A percentile compares a stretch with the other conserved stretches of the same genome.
Conservation (phyloP, 2,329 filamentous ascomycete genomes). For the Ploettnerulaceae sp. region DNA sequence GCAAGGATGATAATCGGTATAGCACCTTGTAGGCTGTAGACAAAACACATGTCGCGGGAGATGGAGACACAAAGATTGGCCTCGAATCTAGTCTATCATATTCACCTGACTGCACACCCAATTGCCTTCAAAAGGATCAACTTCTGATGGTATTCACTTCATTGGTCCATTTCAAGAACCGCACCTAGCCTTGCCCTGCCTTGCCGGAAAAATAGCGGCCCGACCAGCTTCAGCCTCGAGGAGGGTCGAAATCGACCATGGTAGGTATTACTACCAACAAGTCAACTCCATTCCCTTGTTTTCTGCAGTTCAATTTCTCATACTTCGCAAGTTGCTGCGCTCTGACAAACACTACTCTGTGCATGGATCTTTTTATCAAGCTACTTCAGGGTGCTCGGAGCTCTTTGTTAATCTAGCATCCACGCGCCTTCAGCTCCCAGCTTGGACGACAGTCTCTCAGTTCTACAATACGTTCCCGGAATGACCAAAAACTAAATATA, state of each 20-base stretch:
- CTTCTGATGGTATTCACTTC: neutral
- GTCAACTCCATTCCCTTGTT: neutral
- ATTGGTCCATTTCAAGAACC: neutral
- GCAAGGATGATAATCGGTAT: too few relatives aligned
- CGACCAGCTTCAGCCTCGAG: constrained; percentile 5
- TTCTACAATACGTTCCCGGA: too few relatives aligned
- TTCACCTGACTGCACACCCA: too few relatives aligned
- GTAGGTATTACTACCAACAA: neutral
- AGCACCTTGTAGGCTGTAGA: too few relatives aligned
- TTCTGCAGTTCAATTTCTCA: neutral
- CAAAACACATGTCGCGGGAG: too few relatives aligned
- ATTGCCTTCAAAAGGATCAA: too few relatives aligned
- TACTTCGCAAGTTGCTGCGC: neutral
- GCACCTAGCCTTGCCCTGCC: constrained; percentile 2
- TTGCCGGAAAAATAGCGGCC: neutral
- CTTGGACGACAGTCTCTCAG: constrained; percentile 18
- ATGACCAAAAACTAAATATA: too few relatives aligned
- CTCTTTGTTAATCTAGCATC: constrained; percentile 12
- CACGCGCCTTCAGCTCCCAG: constrained; percentile 20
- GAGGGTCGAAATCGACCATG: constrained; percentile 4
- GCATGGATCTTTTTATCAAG: constrained; percentile 8
- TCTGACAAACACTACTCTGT: neutral
- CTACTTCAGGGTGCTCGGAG: constrained; percentile 8
- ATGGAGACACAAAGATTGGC: too few relatives aligned
- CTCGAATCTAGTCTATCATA: too few relatives aligned